phyloP scores from a whole-genome alignment of 2,329 filamentous ascomycete genomes.

The Diaporthe sp. region DNA sequence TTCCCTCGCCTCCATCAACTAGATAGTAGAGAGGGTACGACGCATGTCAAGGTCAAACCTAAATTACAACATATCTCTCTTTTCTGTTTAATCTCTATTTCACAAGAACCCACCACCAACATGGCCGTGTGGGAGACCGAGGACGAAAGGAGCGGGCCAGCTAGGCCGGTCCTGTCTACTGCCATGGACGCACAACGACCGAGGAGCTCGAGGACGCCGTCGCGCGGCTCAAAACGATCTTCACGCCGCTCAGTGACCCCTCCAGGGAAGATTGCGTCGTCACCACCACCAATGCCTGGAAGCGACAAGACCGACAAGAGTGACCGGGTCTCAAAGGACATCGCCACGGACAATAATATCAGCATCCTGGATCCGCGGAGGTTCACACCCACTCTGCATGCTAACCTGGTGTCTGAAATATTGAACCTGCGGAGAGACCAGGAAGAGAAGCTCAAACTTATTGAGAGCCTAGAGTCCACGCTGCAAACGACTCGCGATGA shows the following conservation, averaged over 20 bases:
- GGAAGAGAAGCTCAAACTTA: conserved; percentile 88
- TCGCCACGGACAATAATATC: conserved; percentile 76
- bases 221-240: conserved; percentile 70
- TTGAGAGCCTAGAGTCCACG: conserved; percentile 85
- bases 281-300: conserved; percentile 66
- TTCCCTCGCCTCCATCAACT: background rate
- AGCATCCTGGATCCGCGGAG: conserved; percentile 87
- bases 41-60: background rate
- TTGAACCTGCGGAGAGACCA: conserved; percentile 88
- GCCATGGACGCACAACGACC: conserved; percentile 70
- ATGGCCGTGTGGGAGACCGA: conserved; percentile 75
- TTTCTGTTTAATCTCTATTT: background rate
- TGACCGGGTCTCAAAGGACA: conserved; percentile 70
- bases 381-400: conserved; percentile 95
- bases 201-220: conserved; percentile 77
- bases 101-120: conserved; percentile 41
- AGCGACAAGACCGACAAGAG: conserved; percentile 59
- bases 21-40: background rate
- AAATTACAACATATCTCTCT: background rate
- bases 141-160: conserved; percentile 70
- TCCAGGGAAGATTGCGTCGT: conserved; percentile 67
- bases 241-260: conserved; percentile 77
- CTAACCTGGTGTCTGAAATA: conserved; percentile 95
- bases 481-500: conserved; percentile 81
- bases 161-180: conserved; percentile 75